Percentiles rank a stretch among this genome's conserved stretches.
These are phyloP conservation scores for Jimgerdemannia lactiflua DNA, from an alignment of 192 early-diverging fungal species.

Conservation along the genomic window DNA sequence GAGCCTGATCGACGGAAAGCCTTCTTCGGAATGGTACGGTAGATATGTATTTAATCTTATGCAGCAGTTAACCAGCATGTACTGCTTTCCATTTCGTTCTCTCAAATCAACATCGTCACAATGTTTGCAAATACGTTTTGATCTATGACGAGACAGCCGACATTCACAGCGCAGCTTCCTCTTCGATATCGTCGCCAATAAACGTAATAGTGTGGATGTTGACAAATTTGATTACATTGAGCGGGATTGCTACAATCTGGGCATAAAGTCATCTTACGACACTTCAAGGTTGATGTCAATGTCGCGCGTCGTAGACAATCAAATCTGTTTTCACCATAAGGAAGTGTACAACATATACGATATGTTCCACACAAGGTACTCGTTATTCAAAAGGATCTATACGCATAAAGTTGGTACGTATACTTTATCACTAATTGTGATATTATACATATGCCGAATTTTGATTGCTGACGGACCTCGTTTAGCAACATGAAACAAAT, in stretches of 20 bases:
- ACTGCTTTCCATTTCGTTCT: not conserved
- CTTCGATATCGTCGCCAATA: slow-evolving; percentile 97
- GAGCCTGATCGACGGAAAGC: slow-evolving; percentile 65
- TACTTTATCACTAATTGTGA: too few species aligned
- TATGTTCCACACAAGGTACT: slow-evolving; percentile 79
- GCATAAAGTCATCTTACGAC: slow-evolving; percentile 51
- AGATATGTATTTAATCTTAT: not conserved
- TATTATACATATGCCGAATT: too few species aligned
- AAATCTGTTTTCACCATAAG: slow-evolving; percentile 88
- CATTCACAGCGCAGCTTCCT: slow-evolving; percentile 58
- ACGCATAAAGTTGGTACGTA: slow-evolving; percentile 76
- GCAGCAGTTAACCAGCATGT: not conserved
- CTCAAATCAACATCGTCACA: too few species aligned
- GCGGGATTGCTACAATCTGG: slow-evolving; percentile 79
- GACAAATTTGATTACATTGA: slow-evolving; percentile 89
- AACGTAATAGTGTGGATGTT: slow-evolving; percentile 90
- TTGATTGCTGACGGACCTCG: too few species aligned
- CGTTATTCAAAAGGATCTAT: slow-evolving; percentile 82
- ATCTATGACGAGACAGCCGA: not conserved
- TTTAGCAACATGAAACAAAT: too few species aligned
- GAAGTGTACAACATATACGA: slow-evolving; percentile 89
- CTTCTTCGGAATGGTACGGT: slow-evolving; percentile 36
- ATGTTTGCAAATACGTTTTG: too few species aligned
- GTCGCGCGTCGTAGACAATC: slow-evolving; percentile 82
- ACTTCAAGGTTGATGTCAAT: slow-evolving; percentile 69